Conservation (phyloP, 2,329 filamentous ascomycete species). For the Aspergillus brasiliensis region DNA sequence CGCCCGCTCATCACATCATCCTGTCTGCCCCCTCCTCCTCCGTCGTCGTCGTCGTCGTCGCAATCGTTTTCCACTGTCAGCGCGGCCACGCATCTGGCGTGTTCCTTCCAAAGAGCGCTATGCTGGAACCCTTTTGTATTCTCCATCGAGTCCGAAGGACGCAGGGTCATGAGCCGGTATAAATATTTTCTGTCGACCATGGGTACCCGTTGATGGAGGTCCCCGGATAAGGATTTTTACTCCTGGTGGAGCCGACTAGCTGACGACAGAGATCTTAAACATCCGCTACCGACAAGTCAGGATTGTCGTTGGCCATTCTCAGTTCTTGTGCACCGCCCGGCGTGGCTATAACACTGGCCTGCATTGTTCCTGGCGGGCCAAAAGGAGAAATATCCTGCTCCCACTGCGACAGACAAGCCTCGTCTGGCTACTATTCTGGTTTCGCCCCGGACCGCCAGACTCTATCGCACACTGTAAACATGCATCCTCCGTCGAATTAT, state of each 20-base stretch:
- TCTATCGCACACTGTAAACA: not conserved
- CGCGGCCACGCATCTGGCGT: not conserved
- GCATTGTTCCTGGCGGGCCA: slow-evolving; percentile 3
- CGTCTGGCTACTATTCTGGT: not conserved
- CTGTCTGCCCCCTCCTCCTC: not conserved
- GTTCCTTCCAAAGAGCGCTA: not conserved
- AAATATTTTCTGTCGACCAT: not conserved
- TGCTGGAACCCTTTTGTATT: not conserved
- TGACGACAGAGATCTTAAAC: slow-evolving; percentile 4
- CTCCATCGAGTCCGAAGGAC: not conserved
- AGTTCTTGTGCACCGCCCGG: not conserved
- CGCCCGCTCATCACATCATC: not conserved
- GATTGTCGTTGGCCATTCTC: not conserved
- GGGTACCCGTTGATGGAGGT: not conserved
- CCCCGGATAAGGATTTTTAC: slow-evolving; percentile 10
- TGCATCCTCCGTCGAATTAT: not conserved
- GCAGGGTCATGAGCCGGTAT: not conserved
- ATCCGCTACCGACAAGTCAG: not conserved
- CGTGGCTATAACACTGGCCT: not conserved
- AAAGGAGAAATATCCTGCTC: not conserved
- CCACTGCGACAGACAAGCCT: not conserved
- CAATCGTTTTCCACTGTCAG: not conserved
- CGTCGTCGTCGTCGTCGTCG: not conserved
- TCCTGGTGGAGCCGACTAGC: not conserved
- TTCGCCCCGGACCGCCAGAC: not conserved